Evolutionary conservation across 495 filamentous ascomycete species (phyloP).

Genomic region (Choiromyces venosus): DNA sequence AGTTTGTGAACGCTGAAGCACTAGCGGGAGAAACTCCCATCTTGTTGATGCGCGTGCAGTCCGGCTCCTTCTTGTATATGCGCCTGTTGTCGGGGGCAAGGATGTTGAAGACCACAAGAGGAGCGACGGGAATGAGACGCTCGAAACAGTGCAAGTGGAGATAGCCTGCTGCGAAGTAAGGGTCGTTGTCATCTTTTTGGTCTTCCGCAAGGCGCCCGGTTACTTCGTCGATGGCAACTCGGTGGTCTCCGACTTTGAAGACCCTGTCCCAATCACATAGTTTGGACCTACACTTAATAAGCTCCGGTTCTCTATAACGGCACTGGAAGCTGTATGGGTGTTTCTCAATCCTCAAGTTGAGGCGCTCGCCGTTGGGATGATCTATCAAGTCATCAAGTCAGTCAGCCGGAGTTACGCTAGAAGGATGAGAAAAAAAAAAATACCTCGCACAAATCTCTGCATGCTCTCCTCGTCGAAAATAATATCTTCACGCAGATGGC

Average conservation of each 20-base stretch:
- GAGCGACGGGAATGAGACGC: slow-evolving; percentile 22
- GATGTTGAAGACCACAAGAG: slow-evolving; percentile 19
- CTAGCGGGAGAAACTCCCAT: slow-evolving; percentile 20
- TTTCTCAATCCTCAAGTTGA: slow-evolving; percentile 34
- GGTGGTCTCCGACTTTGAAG: slow-evolving; percentile 25
- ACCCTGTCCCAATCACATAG: slow-evolving; percentile 10
- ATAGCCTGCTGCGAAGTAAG: slow-evolving; percentile 34
- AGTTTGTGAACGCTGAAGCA: slow-evolving; percentile 10
- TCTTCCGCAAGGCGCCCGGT: slow-evolving; percentile 17
- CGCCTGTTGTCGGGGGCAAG: slow-evolving; percentile 26
- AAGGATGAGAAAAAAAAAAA: background rate
- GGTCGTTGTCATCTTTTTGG: slow-evolving; percentile 23
- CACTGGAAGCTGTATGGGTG: slow-evolving; percentile 30
- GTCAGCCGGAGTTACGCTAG: background rate
- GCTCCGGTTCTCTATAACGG: slow-evolving; percentile 19
- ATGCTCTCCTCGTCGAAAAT: slow-evolving; percentile 7
- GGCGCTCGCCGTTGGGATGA: slow-evolving; percentile 32
- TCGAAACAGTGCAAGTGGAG: slow-evolving; percentile 38
- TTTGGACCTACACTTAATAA: slow-evolving; percentile 24
- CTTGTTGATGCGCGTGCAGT: slow-evolving; percentile 18
- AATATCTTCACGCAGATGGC: slow-evolving; percentile 19
- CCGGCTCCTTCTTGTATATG: background rate
- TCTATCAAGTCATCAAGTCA: slow-evolving; percentile 4
- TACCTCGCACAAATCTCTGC: slow-evolving; percentile 22
- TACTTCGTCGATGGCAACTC: slow-evolving; percentile 38